Conservation (phyloP, 495 filamentous ascomycete genomes). For the Melanomma pulvis-pyrius region DNA sequence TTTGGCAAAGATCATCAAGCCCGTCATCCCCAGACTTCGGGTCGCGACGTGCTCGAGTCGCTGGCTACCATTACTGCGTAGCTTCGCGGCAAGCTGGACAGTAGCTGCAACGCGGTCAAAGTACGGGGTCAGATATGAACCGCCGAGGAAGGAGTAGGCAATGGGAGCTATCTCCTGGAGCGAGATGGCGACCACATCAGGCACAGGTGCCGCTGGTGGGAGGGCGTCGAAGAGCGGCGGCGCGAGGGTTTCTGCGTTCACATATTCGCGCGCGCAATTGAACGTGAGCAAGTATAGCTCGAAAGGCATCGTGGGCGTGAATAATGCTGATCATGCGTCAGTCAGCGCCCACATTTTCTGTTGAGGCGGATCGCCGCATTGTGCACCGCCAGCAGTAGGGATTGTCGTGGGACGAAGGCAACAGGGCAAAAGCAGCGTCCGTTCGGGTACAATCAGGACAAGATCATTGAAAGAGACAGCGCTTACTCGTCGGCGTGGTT, state of each 20-base stretch:
- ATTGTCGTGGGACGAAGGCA: neutral
- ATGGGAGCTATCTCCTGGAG: constrained; percentile 92
- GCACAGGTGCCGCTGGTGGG: constrained; percentile 42
- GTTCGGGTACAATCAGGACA: neutral
- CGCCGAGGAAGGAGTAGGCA: constrained; percentile 81
- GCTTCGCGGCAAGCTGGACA: constrained; percentile 64
- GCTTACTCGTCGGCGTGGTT: neutral
- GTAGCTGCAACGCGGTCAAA: constrained; percentile 68
- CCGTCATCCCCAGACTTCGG: constrained; percentile 85
- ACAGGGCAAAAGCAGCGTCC: neutral
- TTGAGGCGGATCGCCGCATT: neutral
- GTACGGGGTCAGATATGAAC: constrained; percentile 75
- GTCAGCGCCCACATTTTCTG: neutral
- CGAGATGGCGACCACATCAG: constrained; percentile 54
- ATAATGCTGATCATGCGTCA: neutral
- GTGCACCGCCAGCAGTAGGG: neutral
- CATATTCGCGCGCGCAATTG: constrained; percentile 76
- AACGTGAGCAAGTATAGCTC: constrained; percentile 79
- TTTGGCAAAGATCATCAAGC: constrained; percentile 74
- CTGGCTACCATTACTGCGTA: constrained; percentile 24
- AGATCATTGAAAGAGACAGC: neutral
- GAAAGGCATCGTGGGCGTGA: constrained; percentile 40
- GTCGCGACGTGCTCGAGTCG: constrained; percentile 57
- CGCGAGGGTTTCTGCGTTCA: constrained; percentile 67
- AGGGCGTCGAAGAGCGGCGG: constrained; percentile 73